Base-by-base conservation (phyloP, 768 basidiomycete genomes). In the Tylopilus sp. region DNA sequence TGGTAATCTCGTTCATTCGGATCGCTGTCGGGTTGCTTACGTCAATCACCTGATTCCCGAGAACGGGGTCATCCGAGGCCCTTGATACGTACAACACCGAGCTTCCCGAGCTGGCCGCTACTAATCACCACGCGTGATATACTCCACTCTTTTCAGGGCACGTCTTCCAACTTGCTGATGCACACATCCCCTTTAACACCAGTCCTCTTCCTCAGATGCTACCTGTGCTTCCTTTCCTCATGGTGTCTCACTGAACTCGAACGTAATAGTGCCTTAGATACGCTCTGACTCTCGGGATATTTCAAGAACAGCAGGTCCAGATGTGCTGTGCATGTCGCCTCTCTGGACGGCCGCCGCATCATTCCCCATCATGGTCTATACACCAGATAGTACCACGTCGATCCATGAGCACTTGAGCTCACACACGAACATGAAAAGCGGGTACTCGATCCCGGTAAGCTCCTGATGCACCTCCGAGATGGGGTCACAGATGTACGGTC, bases 261-360 rank as follows among this genome's bases (percentile, higher is more conserved):
- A n/a, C n/a, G 50, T 40, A n/a, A 0, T 12, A 30, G 23, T 2
- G 35, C 23, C 4, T 6, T 56, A 94, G 92, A 50, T 98, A 98
- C 69, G 88, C 93, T 33, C 76, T 90, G n/a, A n/a, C 2, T 59
- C 98, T 25, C 82, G 91, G 50, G 80, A 83, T 22, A 88, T 89
- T 97, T 95, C 74, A 78, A 79, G 58, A 83, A 85, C 18, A 94
- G 91, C 33, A 80, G 82, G 5, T 71, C 73, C n/a, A 90, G 2
- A 87, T 95, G 46, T 76, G 85, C 61, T 80, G 94, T 95, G 60
- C 45, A 86, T 71, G 50, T 36, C 40, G 10, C 33, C 23, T 18
- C n/a, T n/a, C 6, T 4, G 15, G 3, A 28, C 30, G 10, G 13
- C 5, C n/a, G n/a, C n/a, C n/a, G n/a, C n/a, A n/a, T n/a, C n/a